Evolutionary conservation across 192 early-diverging fungal species (phyloP).

Genomic region (Coemansia sp.): DNA sequence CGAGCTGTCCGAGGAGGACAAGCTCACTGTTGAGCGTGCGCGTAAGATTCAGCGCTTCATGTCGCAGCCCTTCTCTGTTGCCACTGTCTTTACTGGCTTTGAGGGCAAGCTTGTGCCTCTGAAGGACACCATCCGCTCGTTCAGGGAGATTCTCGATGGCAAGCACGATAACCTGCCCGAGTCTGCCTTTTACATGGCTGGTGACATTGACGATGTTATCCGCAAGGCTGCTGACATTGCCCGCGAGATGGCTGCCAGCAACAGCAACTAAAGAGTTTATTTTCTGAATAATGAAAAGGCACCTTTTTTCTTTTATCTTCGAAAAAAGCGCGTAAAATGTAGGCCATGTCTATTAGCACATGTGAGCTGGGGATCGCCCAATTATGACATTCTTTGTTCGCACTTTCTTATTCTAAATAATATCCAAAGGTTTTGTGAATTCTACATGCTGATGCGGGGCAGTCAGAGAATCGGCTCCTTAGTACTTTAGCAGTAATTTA

Average conservation of each 20-base stretch:
- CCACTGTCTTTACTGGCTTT: slow-evolving; percentile 96
- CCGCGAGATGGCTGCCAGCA: slow-evolving; percentile 59
- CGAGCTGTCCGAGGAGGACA: slow-evolving; percentile 98
- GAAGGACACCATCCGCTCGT: slow-evolving; percentile 94
- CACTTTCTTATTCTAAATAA: too few species aligned
- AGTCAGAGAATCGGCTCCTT: too few species aligned
- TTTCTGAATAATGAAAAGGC: background rate
- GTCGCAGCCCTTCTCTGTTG: slow-evolving; percentile 97
- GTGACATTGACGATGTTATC: slow-evolving; percentile 91
- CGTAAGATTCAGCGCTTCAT: slow-evolving; percentile 99
- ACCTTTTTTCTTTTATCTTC: background rate
- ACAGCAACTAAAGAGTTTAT: slow-evolving; percentile 21
- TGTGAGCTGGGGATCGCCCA: too few species aligned
- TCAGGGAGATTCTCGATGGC: slow-evolving; percentile 95
- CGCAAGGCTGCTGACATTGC: slow-evolving; percentile 85
- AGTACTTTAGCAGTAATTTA: too few species aligned
- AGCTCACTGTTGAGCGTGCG: slow-evolving; percentile 96
- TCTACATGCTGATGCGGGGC: too few species aligned
- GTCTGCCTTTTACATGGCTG: slow-evolving; percentile 97
- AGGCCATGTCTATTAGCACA: too few species aligned
- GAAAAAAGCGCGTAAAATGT: too few species aligned
- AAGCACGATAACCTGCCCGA: slow-evolving; percentile 96
- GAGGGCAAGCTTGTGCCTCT: slow-evolving; percentile 88
- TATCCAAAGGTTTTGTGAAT: too few species aligned
- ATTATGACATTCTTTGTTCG: too few species aligned